Evolutionary conservation across 371 early-diverging fungal species (phyloP).

Genomic region (Rhizopus arrhizus): DNA sequence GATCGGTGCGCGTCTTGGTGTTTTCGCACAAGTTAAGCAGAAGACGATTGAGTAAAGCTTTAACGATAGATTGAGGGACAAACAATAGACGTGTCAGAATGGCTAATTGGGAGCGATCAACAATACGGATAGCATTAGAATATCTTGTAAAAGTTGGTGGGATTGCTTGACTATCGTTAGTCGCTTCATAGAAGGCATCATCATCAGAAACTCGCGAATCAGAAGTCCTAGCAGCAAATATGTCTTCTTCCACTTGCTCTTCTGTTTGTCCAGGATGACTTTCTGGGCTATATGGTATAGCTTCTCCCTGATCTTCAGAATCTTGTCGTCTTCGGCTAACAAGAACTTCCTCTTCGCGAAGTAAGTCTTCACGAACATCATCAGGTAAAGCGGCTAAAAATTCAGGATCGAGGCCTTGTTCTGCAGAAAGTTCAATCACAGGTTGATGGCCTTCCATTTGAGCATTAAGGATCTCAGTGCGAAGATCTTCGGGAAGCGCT

Average conservation of each 20-base stretch:
- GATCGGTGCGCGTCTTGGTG: constrained; percentile 79
- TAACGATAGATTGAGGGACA: constrained; percentile 76
- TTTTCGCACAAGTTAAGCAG: constrained; percentile 91
- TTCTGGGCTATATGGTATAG: background rate
- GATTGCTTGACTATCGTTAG: too few species aligned
- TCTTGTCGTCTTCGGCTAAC: constrained; percentile 30
- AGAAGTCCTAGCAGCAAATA: background rate
- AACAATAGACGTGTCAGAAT: constrained; percentile 86
- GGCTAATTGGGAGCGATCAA: constrained; percentile 79
- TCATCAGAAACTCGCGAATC: too few species aligned
- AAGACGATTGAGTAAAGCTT: constrained; percentile 69
- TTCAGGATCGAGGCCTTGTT: constrained; percentile 62
- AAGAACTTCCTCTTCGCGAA: constrained; percentile 50
- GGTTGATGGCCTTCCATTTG: constrained; percentile 11
- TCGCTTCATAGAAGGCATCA: too few species aligned
- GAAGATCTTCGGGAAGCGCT: constrained; percentile 89
- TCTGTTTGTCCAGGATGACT: background rate
- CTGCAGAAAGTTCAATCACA: constrained; percentile 34
- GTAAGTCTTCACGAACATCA: constrained; percentile 71
- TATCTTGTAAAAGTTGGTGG: background rate
- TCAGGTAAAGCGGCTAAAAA: constrained; percentile 73
- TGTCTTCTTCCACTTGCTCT: background rate
- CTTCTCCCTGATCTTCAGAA: background rate
- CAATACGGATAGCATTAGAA: constrained; percentile 72
- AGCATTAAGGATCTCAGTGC: constrained; percentile 81